Conservation (phyloP, 2,329 filamentous ascomycete genomes). For the Cryphonectria nitschkei region DNA sequence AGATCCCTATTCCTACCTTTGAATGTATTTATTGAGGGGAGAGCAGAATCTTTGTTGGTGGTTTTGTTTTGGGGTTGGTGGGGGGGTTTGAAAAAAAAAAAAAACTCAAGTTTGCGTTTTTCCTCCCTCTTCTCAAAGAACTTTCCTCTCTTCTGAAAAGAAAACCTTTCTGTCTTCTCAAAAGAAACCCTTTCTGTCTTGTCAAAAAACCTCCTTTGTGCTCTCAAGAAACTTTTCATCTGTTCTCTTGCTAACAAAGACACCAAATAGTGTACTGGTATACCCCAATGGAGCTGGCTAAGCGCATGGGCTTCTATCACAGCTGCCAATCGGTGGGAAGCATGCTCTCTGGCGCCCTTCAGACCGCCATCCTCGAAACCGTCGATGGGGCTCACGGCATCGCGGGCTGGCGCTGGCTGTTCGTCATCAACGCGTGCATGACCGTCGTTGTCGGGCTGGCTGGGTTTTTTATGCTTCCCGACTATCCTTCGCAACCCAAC, state of each 20-base stretch:
- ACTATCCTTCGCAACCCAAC: constrained; percentile 45
- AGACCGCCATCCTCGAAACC: constrained; percentile 56
- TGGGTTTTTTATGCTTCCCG: constrained; percentile 53
- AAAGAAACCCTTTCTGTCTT: too few relatives aligned
- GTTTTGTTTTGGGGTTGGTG: too few relatives aligned
- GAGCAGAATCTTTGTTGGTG: too few relatives aligned
- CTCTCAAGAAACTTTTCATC: too few relatives aligned
- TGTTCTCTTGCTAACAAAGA: constrained; percentile 2
- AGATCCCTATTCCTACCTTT: constrained; percentile 1
- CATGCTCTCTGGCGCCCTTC: constrained; percentile 58
- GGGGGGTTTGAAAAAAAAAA: too few relatives aligned
- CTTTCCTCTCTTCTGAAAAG: too few relatives aligned
- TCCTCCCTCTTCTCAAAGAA: too few relatives aligned
- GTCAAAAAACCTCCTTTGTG: too few relatives aligned
- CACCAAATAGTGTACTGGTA: constrained; percentile 46
- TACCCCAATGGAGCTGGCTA: constrained; percentile 49
- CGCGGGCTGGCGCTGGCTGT: constrained; percentile 57
- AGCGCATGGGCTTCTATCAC: constrained; percentile 58
- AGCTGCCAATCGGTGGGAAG: constrained; percentile 55
- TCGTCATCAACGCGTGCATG: constrained; percentile 60
- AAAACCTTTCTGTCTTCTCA: too few relatives aligned
- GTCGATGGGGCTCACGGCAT: constrained; percentile 52
- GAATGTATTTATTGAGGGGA: not conserved
- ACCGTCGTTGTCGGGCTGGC: constrained; percentile 54
- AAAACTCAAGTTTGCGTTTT: too few relatives aligned